Percentiles rank a stretch among this genome's conserved stretches.
These are phyloP conservation scores for Geosmithia putterillii DNA, from an alignment of 2,329 filamentous ascomycete species.

Conservation along the genomic window DNA sequence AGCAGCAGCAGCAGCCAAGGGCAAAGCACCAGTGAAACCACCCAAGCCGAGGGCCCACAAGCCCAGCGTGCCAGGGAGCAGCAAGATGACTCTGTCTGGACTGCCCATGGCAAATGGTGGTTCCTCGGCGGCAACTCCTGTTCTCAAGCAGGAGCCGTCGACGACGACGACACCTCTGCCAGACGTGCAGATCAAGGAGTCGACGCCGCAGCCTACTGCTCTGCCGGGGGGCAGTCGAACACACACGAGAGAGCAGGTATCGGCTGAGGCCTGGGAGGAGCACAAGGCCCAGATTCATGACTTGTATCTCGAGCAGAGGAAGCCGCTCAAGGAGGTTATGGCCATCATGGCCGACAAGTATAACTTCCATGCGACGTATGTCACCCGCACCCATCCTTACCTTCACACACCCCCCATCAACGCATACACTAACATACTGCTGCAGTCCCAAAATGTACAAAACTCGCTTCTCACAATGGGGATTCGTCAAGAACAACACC, in stretches of 20 bases:
- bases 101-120: no score
- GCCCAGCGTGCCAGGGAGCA: neutral
- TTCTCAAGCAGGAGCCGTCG: slow-evolving; percentile 3
- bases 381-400: slow-evolving; percentile 1
- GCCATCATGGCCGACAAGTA: slow-evolving; percentile 35
- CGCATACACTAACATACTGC: neutral
- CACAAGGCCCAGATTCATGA: slow-evolving; percentile 31
- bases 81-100: neutral
- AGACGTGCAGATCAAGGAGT: neutral
- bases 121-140: no score
- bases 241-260: slow-evolving; percentile 25
- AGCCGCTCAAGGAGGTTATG: slow-evolving; percentile 40
- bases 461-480: slow-evolving; percentile 42
- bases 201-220: neutral
- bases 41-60: slow-evolving; percentile 13
- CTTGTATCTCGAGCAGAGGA: slow-evolving; percentile 35
- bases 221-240: neutral
- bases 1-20: no score
- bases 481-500: slow-evolving; percentile 42
- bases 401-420: neutral
- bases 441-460: slow-evolving; percentile 41
- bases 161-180: neutral
- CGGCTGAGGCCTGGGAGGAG: slow-evolving; percentile 33
- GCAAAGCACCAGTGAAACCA: slow-evolving; percentile 20
- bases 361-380: slow-evolving; percentile 36